phyloP scores from a whole-genome alignment of 1,284 basidiomycete species.

The Athelia sp. region DNA sequence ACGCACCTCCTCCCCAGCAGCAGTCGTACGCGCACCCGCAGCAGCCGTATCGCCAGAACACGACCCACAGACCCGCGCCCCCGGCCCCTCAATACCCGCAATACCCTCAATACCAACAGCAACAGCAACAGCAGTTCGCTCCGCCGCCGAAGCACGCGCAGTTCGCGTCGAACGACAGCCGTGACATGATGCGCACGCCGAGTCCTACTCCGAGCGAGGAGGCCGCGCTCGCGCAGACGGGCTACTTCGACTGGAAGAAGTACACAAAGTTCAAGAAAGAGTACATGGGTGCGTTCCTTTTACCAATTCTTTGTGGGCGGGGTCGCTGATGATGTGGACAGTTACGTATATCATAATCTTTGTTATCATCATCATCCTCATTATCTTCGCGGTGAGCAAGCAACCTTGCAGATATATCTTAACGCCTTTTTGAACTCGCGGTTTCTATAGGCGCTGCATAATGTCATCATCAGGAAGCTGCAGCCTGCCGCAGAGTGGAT shows the following conservation, averaged over 20 bases:
- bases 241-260: constrained; percentile 38
- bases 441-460: constrained; percentile 5
- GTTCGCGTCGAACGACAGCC: constrained; percentile 5
- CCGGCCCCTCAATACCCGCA: too few species aligned
- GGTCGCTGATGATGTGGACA: constrained; percentile 45
- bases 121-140: too few species aligned
- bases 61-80: too few species aligned
- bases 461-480: constrained; percentile 61
- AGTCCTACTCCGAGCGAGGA: constrained; percentile 59
- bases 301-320: constrained; percentile 4
- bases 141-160: too few species aligned
- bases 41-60: too few species aligned
- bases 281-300: constrained; percentile 41
- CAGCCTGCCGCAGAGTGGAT: constrained; percentile 63
- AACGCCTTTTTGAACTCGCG: not conserved
- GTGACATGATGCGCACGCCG: constrained; percentile 34
- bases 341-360: constrained; percentile 32
- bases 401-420: constrained; percentile 7
- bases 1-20: too few species aligned
- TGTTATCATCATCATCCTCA: constrained; percentile 51
- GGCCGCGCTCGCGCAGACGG: constrained; percentile 32
- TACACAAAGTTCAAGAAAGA: constrained; percentile 37
- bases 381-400: constrained; percentile 46
- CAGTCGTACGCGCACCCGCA: too few species aligned
- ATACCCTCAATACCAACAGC: too few species aligned